Base-by-base conservation (phyloP, 108 stramenopile genomes). In the Tribonema minus region DNA sequence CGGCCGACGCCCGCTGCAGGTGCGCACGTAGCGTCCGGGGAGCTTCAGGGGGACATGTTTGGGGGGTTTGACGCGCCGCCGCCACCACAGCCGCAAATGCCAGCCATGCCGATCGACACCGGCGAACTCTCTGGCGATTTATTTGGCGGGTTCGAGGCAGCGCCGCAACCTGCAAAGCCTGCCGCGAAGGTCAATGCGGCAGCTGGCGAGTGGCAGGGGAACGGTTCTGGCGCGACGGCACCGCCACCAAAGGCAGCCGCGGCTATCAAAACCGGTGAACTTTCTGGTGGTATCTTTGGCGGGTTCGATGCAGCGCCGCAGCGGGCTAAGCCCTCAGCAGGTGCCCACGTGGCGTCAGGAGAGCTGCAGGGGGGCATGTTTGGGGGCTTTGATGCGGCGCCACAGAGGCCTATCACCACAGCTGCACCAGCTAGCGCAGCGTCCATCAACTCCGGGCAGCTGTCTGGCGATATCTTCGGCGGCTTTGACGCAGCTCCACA, bases 61-160 rank as follows among this genome's bases (percentile, higher is more conserved):
- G 70, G 60, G 12, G 70, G 35, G 37, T 71, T 71, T 26, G 70
- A 61, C 59, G 33, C 59, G 1, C 15, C 67, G 1, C 67, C 67
- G n/a, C 67, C n/a, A n/a, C n/a, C n/a, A n/a, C n/a, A n/a, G n/a
- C n/a, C n/a, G n/a, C n/a, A n/a, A 9, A 20, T 6, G 2, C 15
- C 60, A 7, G 61, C 71, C 0, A 27, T 4, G 15, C 46, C 61
- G 20, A 32, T 39, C 2, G 29, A 29, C 0, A 39, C 71, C 0
- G 71, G 71, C 1, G 71, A 72, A 37, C 61, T 72, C n/a, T 72
- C 61, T 2, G 71, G 71, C 0, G 71, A 62, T n/a, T 39, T 72
- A 54, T 72, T 72, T 3, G 37, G 71, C 25, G 71, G 3, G 0
- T 72, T 62, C 71, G 71, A 72, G 30, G 30, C 2, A 0, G 25